A percentile compares a stretch with the other conserved stretches of the same genome.
These are phyloP conservation scores for Solanum sitiens DNA, from an alignment of 257 asterid genomes.

Conservation along the genomic window DNA sequence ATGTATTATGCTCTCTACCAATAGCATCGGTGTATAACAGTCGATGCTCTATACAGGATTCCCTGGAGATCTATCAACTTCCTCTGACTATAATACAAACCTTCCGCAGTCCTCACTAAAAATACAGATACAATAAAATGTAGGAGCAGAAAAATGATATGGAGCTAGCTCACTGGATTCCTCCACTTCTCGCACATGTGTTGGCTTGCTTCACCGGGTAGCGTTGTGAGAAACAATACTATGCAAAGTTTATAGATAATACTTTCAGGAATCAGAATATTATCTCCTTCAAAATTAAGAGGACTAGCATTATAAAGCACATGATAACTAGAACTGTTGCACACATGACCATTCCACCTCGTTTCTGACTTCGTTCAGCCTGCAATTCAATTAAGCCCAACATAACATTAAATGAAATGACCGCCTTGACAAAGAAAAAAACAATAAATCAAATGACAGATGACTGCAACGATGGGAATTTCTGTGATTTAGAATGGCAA, in stretches of 20 bases:
- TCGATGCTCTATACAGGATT: conserved; percentile 36
- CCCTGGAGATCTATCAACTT: conserved; percentile 15
- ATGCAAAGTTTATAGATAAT: not conserved
- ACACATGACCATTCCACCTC: conserved; percentile 96
- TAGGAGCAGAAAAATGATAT: not conserved
- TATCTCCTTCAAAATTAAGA: conserved; percentile 69
- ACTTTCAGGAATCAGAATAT: conserved; percentile 33
- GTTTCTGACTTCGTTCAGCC: conserved; percentile 93
- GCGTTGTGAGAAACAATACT: not conserved
- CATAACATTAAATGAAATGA: not conserved
- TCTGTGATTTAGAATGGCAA: not conserved
- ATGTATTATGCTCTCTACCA: not conserved
- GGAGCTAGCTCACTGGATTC: not conserved
- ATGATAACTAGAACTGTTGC: conserved; percentile 75
- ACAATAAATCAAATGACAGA: not conserved
- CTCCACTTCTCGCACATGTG: not conserved
- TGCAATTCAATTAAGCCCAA: conserved; percentile 25
- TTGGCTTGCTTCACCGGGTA: not conserved
- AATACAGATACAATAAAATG: not conserved
- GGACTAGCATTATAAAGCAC: conserved; percentile 91
- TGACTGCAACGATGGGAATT: not conserved
- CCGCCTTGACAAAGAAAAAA: not conserved
- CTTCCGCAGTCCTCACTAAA: conserved; percentile 3
- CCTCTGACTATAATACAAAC: conserved; percentile 4
- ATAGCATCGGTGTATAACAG: not conserved